Percentiles rank a stretch among this genome's conserved stretches.
Conservation (phyloP, 805 yeast species). For the Candida tibetensis region DNA sequence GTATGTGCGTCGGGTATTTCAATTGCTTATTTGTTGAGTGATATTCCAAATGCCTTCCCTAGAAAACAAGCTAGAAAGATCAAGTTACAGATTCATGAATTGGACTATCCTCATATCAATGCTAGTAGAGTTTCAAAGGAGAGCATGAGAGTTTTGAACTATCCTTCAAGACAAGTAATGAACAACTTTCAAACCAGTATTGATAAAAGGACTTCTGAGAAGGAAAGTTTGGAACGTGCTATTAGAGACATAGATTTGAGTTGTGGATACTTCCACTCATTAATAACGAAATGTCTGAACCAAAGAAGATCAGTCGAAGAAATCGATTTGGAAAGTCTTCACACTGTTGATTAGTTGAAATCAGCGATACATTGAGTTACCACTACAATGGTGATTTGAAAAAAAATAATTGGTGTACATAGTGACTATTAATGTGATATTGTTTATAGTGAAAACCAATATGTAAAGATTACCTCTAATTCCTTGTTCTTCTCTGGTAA, state of each 20-base stretch:
- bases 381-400: too few species aligned
- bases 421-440: background rate
- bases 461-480: background rate
- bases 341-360: conserved; percentile 34
- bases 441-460: background rate
- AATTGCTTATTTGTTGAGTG: conserved; percentile 63
- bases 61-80: conserved; percentile 76
- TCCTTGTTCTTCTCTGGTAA: conserved; percentile 17
- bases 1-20: conserved; percentile 52
- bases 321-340: conserved; percentile 43
- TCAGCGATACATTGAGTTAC: too few species aligned
- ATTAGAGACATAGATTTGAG: conserved; percentile 57
- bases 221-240: conserved; percentile 51
- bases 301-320: conserved; percentile 42
- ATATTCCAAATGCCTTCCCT: conserved; percentile 88
- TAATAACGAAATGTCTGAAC: conserved; percentile 43
- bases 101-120: conserved; percentile 78
- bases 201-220: conserved; percentile 57
- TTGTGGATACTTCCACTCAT: conserved; percentile 49
- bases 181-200: conserved; percentile 63
- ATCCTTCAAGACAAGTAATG: conserved; percentile 80
- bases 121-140: conserved; percentile 78
- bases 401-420: conserved; percentile 1
- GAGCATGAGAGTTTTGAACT: conserved; percentile 73
- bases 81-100: conserved; percentile 53